Percentiles rank a stretch among this genome's conserved stretches.
Conservation (phyloP, 2,329 filamentous ascomycete genomes). For the Aspergillus uvarum region DNA sequence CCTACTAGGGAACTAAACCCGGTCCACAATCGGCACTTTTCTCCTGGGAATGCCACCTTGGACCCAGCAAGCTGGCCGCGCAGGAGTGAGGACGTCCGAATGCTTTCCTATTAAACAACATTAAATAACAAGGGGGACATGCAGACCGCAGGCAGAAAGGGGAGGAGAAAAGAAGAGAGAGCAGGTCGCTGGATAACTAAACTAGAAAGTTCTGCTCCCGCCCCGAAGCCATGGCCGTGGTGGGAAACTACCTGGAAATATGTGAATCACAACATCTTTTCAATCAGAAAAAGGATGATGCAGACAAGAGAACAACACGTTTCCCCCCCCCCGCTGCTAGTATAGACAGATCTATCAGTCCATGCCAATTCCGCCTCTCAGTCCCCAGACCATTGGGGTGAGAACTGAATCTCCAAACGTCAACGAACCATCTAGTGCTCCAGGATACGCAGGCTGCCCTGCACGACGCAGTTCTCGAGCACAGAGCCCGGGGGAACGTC, state of each 20-base stretch:
- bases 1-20: background rate
- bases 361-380: slow-evolving; percentile 8
- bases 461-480: slow-evolving; percentile 97
- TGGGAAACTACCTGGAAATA: background rate
- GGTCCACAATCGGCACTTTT: background rate
- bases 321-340: background rate
- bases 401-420: background rate
- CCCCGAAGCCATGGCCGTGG: background rate
- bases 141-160: background rate
- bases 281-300: slow-evolving; percentile 11
- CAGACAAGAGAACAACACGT: slow-evolving; percentile 7
- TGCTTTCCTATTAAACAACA: slow-evolving; percentile 11
- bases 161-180: background rate
- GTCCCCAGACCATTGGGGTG: background rate
- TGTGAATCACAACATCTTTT: background rate
- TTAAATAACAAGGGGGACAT: slow-evolving; percentile 1
- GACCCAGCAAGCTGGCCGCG: slow-evolving; percentile 2
- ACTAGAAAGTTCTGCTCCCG: background rate
- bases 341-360: slow-evolving; percentile 18
- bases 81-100: slow-evolving; percentile 4
- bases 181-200: background rate
- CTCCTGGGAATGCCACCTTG: slow-evolving; percentile 5
- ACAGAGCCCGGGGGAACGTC: slow-evolving; percentile 96
- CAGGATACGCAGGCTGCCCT: slow-evolving; percentile 81
- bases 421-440: slow-evolving; percentile 56